A percentile compares a stretch with the other conserved stretches of the same genome.
These are phyloP conservation scores for Vicia sativa DNA, from an alignment of 306 rosid genomes.

Conservation along the genomic window DNA sequence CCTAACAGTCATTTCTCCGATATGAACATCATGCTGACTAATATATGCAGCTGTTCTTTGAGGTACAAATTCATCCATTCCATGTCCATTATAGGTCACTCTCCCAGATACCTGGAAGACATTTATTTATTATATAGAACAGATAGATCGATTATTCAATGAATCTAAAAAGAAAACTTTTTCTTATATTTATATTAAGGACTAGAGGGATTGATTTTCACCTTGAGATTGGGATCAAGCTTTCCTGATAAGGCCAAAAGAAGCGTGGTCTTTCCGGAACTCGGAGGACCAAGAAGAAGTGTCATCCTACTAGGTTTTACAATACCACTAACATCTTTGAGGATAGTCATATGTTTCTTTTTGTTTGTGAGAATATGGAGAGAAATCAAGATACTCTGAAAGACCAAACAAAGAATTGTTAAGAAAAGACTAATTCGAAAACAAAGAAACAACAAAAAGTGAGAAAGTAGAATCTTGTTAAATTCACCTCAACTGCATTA, in stretches of 20 bases:
- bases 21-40: constrained; percentile 43
- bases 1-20: constrained; percentile 50
- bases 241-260: constrained; percentile 74
- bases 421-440: constrained; percentile 6
- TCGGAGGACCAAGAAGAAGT: constrained; percentile 73
- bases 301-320: constrained; percentile 77
- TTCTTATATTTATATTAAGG: not conserved
- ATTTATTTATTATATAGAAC: too few species aligned
- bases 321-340: constrained; percentile 60
- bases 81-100: constrained; percentile 44
- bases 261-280: constrained; percentile 70
- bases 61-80: constrained; percentile 41
- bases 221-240: constrained; percentile 64
- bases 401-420: not conserved
- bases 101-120: constrained; percentile 25
- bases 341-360: constrained; percentile 49
- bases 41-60: constrained; percentile 47
- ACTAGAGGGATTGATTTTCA: constrained; percentile 13
- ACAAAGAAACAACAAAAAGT: not conserved
- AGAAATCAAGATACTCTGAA: constrained; percentile 38
- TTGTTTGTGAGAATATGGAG: constrained; percentile 42
- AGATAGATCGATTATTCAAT: too few species aligned
- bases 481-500: constrained; percentile 37
- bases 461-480: not conserved
- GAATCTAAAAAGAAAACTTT: too few species aligned